Base-by-base conservation (phyloP, 345 rosid genomes). In the Sisymbrium irio region DNA sequence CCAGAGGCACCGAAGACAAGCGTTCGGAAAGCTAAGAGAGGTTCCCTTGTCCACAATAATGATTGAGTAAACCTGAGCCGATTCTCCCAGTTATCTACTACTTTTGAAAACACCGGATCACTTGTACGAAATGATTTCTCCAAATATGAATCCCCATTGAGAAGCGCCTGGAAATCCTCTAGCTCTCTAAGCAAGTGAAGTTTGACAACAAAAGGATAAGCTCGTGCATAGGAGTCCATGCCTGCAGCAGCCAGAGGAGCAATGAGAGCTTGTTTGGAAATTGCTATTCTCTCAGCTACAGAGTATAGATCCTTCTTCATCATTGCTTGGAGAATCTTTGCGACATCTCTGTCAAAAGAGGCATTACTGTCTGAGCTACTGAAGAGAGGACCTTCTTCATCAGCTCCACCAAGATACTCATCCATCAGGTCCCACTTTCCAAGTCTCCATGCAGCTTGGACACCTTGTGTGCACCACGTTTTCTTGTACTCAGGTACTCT, bases 221-320 rank as follows among this genome's bases (percentile, higher is more conserved):
- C 97, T 68, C 98, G 87, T 35, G 79, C 80, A 59, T 89, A 91
- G 30, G 98, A 94, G 78, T 94, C 98, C 98, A 94, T 94, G 75
- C 98, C 98, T 18, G 98, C 98, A 67, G 98, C 98, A 81, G 97
- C 97, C 77, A 94, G 86, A 77, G 98, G 97, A 76, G 97, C 97
- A 86, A 94, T 94, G 20, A 91, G 82, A 69, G 93, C 86, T 82
- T 94, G 97, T 83, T 87, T 94, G 49, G 97, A 94, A 41, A 85
- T 62, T 39, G 92, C 90, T 75, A 94, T 86, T 85, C 82, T 87
- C 86, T 89, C 92, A 55, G 83, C 86, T 62, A 94, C 96, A 25
- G 83, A 84, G 60, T 84, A 87, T 39, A 76, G 89, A 86, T 94
- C 95, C 79, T 87, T 92, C 82, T 88, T 87, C 91, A 91, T 91